Evolutionary conservation across 2,329 filamentous ascomycete genomes (phyloP).

Genomic region (Pseudocercospora crystallina): DNA sequence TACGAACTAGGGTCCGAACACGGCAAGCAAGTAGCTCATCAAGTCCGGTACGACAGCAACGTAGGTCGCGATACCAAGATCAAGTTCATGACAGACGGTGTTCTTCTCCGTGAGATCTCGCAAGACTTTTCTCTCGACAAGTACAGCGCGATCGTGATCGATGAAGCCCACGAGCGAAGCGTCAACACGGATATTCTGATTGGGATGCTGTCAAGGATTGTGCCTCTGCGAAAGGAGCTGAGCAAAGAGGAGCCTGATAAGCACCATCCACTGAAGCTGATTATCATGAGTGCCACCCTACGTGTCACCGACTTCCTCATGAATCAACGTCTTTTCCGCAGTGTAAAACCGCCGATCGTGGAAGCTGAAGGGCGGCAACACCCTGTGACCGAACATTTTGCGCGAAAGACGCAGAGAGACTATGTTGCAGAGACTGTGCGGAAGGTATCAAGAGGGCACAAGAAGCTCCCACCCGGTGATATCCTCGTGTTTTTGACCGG

Average conservation of each 20-base stretch:
- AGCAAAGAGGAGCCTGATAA: conserved; percentile 67
- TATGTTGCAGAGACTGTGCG: conserved; percentile 88
- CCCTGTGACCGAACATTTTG: conserved; percentile 85
- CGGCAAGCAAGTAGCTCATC: conserved; percentile 79
- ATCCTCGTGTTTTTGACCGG: conserved; percentile 95
- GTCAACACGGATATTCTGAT: conserved; percentile 98
- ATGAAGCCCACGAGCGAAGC: conserved; percentile 95
- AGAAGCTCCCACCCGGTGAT: conserved; percentile 83
- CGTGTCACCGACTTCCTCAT: conserved; percentile 86
- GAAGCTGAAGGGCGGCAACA: conserved; percentile 91
- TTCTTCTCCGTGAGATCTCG: conserved; percentile 84
- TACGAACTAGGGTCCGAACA: conserved; percentile 74
- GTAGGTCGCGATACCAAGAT: conserved; percentile 78
- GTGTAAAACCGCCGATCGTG: conserved; percentile 68
- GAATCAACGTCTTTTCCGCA: conserved; percentile 76
- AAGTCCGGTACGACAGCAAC: conserved; percentile 88
- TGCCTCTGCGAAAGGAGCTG: conserved; percentile 77
- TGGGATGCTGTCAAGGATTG: conserved; percentile 90
- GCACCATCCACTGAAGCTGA: conserved; percentile 76
- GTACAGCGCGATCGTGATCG: conserved; percentile 91
- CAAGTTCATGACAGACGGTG: conserved; percentile 99
- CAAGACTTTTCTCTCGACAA: conserved; percentile 84
- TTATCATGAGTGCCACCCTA: conserved; percentile 98
- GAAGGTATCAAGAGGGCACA: conserved; percentile 84
- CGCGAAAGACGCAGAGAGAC: conserved; percentile 76